These are phyloP conservation scores for Phycomyces blakesleeanus DNA, from an alignment of 192 early-diverging fungal genomes.

Conservation along the genomic window DNA sequence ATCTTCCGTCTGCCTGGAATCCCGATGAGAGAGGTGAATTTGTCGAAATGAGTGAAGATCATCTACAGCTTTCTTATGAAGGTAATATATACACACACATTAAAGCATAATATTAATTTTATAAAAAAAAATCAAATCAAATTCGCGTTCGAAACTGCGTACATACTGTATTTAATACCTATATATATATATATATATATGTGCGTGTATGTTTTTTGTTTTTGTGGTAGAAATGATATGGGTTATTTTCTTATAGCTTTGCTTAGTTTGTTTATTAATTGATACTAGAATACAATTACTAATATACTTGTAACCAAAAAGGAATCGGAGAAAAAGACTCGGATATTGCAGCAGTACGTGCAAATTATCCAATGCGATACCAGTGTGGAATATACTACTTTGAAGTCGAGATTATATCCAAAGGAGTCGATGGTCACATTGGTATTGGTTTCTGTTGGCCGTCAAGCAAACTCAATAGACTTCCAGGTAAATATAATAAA, in stretches of 20 bases:
- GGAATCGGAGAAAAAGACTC: conserved; percentile 49
- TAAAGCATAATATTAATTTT: no score
- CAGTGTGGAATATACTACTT: conserved; percentile 92
- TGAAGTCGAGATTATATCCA: conserved; percentile 79
- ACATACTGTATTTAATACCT: no score
- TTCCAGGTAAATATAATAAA: conserved; percentile 67
- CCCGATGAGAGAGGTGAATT: conserved; percentile 49
- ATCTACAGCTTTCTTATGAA: conserved; percentile 45
- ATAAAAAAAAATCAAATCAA: no score
- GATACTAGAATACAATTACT: no score
- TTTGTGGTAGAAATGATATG: no score
- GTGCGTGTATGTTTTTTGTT: no score
- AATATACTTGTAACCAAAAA: conserved; percentile 5
- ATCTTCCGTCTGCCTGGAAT: conserved; percentile 61
- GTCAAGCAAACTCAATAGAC: conserved; percentile 50
- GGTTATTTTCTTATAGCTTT: no score
- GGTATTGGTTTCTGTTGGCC: conserved; percentile 80
- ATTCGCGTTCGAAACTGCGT: no score
- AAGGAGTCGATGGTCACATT: conserved; percentile 90
- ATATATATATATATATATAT: no score
- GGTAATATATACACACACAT: conserved; percentile 31
- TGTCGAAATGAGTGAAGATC: conserved; percentile 41
- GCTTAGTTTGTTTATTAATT: no score
- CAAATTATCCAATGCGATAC: conserved; percentile 77
- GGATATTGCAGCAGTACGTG: conserved; percentile 78